A percentile compares a stretch with the other conserved stretches of the same genome.
These are phyloP conservation scores for Clohesyomyces aquaticus DNA, from an alignment of 495 filamentous ascomycete species.

Conservation along the genomic window DNA sequence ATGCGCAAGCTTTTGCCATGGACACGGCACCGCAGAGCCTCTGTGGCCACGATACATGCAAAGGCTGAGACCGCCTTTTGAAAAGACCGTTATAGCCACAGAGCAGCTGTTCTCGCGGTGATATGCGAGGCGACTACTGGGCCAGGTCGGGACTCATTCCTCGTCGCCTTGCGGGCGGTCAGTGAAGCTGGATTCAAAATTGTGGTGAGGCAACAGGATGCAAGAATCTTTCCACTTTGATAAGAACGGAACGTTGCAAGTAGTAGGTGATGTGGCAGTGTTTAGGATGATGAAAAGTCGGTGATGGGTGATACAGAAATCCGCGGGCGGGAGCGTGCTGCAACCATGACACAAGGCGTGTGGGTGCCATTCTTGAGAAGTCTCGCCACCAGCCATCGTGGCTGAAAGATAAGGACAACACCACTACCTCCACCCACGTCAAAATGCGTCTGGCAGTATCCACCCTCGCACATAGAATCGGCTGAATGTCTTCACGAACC, in stretches of 20 bases:
- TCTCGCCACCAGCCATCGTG: neutral
- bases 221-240: neutral
- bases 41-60: neutral
- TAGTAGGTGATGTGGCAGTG: neutral
- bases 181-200: neutral
- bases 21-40: neutral
- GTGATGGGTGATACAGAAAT: neutral
- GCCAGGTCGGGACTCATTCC: neutral
- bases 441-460: neutral
- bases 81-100: neutral
- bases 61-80: neutral
- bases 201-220: neutral
- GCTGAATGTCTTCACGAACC: neutral
- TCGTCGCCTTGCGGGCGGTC: neutral
- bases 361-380: neutral
- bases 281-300: neutral
- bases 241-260: neutral
- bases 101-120: neutral
- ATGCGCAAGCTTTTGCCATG: neutral
- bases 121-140: no score
- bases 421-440: neutral
- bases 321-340: neutral
- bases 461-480: neutral
- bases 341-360: neutral
- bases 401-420: constrained; percentile 1